These are phyloP conservation scores for Physaria fendleri DNA, from an alignment of 345 rosid genomes.

Conservation along the genomic window DNA sequence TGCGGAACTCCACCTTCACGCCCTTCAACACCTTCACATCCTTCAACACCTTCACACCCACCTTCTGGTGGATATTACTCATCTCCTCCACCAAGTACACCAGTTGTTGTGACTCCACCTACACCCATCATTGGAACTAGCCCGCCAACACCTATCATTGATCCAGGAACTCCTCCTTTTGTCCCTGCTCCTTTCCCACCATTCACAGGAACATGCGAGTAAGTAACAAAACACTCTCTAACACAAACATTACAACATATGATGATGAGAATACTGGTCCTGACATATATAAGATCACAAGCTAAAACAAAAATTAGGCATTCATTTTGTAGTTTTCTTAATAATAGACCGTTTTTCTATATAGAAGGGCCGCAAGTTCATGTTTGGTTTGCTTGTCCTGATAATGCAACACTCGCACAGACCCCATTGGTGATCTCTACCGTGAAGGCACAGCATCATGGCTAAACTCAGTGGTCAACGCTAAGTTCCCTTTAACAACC, in stretches of 20 bases:
- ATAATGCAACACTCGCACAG: slow-evolving; percentile 51
- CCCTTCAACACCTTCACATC: slow-evolving; percentile 32
- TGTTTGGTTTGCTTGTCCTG: too few relatives aligned
- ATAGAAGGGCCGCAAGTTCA: too few relatives aligned
- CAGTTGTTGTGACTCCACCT: slow-evolving; percentile 42
- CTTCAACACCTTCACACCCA: slow-evolving; percentile 47
- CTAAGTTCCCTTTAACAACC: slow-evolving; percentile 62
- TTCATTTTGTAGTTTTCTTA: too few relatives aligned
- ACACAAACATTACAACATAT: neutral
- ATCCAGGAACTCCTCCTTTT: slow-evolving; percentile 37
- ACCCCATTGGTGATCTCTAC: slow-evolving; percentile 66
- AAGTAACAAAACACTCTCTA: slow-evolving; percentile 24
- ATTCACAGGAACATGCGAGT: slow-evolving; percentile 78
- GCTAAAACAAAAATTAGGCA: too few relatives aligned
- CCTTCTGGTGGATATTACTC: slow-evolving; percentile 52
- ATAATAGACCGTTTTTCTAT: too few relatives aligned
- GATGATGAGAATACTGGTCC: too few relatives aligned
- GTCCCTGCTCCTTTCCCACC: slow-evolving; percentile 65
- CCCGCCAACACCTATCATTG: slow-evolving; percentile 46
- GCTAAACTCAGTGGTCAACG: slow-evolving; percentile 73
- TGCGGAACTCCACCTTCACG: slow-evolving; percentile 44
- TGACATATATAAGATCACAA: too few relatives aligned
- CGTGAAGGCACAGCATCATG: slow-evolving; percentile 93
- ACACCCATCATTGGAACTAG: slow-evolving; percentile 38
- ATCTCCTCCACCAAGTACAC: slow-evolving; percentile 55